Conservation (phyloP, 345 rosid genomes). For the Carallia brachiata region DNA sequence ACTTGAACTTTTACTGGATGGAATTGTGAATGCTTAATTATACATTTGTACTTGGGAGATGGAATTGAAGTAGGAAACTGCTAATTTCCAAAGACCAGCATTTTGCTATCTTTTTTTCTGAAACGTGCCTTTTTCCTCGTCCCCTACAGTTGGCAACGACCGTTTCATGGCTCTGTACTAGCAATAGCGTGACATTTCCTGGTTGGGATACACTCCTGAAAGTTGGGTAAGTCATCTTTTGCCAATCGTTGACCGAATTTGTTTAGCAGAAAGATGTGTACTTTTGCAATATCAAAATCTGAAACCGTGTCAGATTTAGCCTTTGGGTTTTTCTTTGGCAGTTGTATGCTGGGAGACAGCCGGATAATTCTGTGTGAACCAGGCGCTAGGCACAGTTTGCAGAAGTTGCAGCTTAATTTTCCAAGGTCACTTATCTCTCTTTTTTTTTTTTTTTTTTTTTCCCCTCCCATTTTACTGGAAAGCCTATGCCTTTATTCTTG, state of each 20-base stretch:
- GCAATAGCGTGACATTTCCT: conserved; percentile 80
- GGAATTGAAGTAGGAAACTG: too few relatives aligned
- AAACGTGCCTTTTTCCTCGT: not conserved
- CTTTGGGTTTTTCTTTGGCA: conserved; percentile 22
- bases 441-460: not conserved
- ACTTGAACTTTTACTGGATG: conserved; percentile 4
- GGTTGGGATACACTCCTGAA: conserved; percentile 87
- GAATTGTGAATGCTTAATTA: not conserved
- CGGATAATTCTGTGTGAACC: conserved; percentile 81
- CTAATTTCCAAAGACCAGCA: not conserved
- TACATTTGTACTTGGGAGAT: too few relatives aligned
- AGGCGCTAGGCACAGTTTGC: conserved; percentile 75
- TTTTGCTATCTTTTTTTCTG: conserved; percentile 10
- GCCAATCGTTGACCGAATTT: not conserved
- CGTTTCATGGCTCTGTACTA: conserved; percentile 60
- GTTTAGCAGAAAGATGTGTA: not conserved
- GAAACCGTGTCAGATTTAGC: not conserved
- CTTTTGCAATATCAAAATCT: not conserved
- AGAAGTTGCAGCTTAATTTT: conserved; percentile 92
- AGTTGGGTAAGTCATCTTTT: conserved; percentile 52
- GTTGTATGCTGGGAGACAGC: conserved; percentile 92
- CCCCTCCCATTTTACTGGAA: not conserved
- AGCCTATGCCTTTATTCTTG: not conserved
- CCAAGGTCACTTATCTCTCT: conserved; percentile 52
- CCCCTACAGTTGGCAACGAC: conserved; percentile 60